phyloP scores from a whole-genome alignment of 2,329 filamentous ascomycete species.

The Botrytis fragariae region DNA sequence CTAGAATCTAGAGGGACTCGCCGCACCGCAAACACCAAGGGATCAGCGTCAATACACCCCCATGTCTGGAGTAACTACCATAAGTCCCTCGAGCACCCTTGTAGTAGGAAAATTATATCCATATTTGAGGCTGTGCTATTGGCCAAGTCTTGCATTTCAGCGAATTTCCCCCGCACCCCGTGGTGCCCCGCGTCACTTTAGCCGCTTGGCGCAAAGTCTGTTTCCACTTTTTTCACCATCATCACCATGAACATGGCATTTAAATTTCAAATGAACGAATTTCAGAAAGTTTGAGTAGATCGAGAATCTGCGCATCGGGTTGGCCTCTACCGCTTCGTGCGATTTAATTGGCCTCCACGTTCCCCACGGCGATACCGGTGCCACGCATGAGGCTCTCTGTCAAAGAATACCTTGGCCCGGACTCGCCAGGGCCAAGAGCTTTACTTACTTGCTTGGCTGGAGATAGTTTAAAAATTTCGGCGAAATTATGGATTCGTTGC shows the following conservation, averaged over 20 bases:
- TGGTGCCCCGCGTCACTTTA: slow-evolving; percentile 2
- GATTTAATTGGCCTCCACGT: background rate
- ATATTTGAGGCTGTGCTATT: slow-evolving; percentile 10
- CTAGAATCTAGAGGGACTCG: background rate
- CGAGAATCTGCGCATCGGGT: background rate
- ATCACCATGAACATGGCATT: background rate
- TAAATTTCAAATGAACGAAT: background rate
- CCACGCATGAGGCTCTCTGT: background rate
- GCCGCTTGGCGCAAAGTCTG: background rate
- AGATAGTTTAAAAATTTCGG: background rate
- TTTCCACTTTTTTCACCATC: background rate
- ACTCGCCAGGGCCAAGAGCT: background rate
- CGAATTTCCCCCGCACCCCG: slow-evolving; percentile 7
- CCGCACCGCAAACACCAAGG: background rate
- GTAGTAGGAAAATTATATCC: background rate
- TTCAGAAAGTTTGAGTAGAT: background rate
- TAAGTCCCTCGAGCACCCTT: background rate
- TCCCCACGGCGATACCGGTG: background rate
- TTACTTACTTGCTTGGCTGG: background rate
- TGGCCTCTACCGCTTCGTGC: background rate
- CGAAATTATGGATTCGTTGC: background rate
- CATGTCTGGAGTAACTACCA: background rate
- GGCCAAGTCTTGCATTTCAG: background rate
- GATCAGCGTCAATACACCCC: background rate
- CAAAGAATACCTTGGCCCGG: background rate